Evolutionary conservation across 192 early-diverging fungal genomes (phyloP).

Genomic region (Jimgerdemannia flammicorona): DNA sequence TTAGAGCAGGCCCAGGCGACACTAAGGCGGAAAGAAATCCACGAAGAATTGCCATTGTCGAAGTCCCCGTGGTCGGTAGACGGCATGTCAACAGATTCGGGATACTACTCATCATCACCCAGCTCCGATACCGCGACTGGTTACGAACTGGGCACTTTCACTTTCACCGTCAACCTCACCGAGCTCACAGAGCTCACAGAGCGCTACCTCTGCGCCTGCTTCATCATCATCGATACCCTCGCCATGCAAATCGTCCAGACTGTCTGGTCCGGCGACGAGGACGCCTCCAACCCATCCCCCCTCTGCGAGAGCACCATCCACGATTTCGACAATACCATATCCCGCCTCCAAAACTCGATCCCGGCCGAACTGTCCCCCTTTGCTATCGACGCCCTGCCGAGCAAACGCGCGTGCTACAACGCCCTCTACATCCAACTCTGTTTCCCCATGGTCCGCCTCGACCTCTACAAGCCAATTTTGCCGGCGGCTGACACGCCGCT

Average conservation of each 20-base stretch:
- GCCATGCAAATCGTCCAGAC: neutral
- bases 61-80: too few species aligned
- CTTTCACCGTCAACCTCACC: neutral
- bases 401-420: neutral
- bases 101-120: neutral
- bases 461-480: neutral
- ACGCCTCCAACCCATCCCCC: neutral
- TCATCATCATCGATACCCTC: neutral
- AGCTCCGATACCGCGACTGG: neutral
- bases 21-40: neutral
- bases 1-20: neutral
- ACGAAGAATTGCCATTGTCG: neutral
- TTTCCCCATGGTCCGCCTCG: neutral
- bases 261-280: neutral
- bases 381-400: neutral
- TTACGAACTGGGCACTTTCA: neutral
- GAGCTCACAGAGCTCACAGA: neutral
- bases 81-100: neutral
- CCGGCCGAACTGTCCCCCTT: too few species aligned
- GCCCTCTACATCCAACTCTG: neutral
- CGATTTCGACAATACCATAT: neutral
- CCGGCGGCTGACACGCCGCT: neutral
- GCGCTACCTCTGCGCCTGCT: neutral
- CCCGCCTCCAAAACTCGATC: neutral
- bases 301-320: neutral